Evolutionary conservation across 1,284 basidiomycete species (phyloP).

Genomic region (Xerocomus nothofagi): DNA sequence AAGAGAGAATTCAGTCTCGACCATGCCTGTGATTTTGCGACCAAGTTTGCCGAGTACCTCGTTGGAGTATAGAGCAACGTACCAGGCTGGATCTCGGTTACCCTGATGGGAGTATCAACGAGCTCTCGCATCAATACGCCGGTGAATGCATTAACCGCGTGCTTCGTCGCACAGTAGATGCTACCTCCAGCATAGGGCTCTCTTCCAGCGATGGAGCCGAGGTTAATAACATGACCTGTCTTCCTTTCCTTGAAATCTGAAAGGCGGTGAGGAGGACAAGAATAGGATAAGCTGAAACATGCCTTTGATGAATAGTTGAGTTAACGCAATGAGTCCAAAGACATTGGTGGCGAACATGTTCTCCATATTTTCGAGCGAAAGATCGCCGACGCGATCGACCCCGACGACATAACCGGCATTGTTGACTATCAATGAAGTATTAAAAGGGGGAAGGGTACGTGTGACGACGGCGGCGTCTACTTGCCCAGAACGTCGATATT

Average conservation of each 20-base stretch:
- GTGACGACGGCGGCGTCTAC: conserved; percentile 14
- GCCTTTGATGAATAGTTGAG: conserved; percentile 78
- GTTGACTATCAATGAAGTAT: conserved; percentile 55
- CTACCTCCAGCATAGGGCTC: conserved; percentile 90
- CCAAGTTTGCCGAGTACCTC: conserved; percentile 3
- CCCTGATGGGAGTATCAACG: conserved; percentile 88
- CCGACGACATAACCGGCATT: conserved; percentile 89
- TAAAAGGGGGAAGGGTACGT: neutral
- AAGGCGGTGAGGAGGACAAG: neutral
- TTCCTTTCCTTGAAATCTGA: conserved; percentile 88
- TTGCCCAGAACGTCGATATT: conserved; percentile 75
- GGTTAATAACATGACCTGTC: conserved; percentile 91
- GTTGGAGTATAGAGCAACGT: conserved; percentile 14
- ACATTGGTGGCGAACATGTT: conserved; percentile 95
- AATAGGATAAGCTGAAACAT: conserved; percentile 12
- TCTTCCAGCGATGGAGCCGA: conserved; percentile 90
- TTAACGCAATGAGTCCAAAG: conserved; percentile 81
- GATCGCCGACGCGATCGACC: conserved; percentile 78
- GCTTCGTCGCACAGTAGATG: conserved; percentile 83
- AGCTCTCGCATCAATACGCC: conserved; percentile 82
- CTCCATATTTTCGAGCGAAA: conserved; percentile 74
- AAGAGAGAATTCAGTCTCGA: conserved; percentile 90
- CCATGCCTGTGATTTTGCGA: conserved; percentile 60
- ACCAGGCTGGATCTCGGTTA: conserved; percentile 91
- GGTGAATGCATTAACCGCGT: conserved; percentile 89